Evolutionary conservation across 2,329 filamentous ascomycete species (phyloP).

Genomic region (Neocucurbitaria cava): DNA sequence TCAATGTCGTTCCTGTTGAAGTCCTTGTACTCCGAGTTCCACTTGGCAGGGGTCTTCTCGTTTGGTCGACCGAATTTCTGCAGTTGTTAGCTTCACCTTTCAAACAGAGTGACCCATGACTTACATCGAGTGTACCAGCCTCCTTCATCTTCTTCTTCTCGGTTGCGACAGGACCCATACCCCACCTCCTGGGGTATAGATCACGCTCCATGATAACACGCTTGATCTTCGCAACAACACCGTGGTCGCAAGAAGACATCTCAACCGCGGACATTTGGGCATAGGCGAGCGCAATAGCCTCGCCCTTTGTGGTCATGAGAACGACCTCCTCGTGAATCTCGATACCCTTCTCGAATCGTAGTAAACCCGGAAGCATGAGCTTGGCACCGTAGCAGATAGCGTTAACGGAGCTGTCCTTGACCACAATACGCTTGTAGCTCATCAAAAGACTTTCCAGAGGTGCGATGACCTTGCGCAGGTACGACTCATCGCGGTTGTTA

Average conservation of each 20-base stretch:
- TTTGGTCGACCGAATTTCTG: conserved; percentile 91
- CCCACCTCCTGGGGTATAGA: conserved; percentile 95
- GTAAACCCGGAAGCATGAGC: conserved; percentile 95
- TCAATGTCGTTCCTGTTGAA: conserved; percentile 51
- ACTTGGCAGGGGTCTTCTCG: conserved; percentile 90
- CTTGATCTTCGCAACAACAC: conserved; percentile 98
- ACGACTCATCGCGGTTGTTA: conserved; percentile 93
- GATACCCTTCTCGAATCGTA: conserved; percentile 90
- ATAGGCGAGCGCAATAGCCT: conserved; percentile 95
- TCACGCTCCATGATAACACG: conserved; percentile 99
- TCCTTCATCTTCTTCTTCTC: conserved; percentile 99
- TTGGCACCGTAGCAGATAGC: conserved; percentile 98
- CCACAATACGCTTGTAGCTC: conserved; percentile 94
- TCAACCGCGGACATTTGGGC: conserved; percentile 98
- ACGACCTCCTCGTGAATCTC: conserved; percentile 97
- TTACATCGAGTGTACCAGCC: conserved; percentile 88
- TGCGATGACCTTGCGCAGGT: conserved; percentile 87
- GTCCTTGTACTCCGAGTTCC: conserved; percentile 93
- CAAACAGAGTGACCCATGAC: conserved; percentile 28
- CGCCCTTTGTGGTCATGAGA: conserved; percentile 98
- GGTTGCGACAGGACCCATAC: conserved; percentile 86
- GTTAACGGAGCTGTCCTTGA: conserved; percentile 96
- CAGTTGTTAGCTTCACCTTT: conserved; percentile 39
- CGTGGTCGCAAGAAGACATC: conserved; percentile 95
- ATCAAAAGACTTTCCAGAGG: conserved; percentile 92